phyloP scores from a whole-genome alignment of 2,329 filamentous ascomycete genomes.

The Pseudomassariella vexata region DNA sequence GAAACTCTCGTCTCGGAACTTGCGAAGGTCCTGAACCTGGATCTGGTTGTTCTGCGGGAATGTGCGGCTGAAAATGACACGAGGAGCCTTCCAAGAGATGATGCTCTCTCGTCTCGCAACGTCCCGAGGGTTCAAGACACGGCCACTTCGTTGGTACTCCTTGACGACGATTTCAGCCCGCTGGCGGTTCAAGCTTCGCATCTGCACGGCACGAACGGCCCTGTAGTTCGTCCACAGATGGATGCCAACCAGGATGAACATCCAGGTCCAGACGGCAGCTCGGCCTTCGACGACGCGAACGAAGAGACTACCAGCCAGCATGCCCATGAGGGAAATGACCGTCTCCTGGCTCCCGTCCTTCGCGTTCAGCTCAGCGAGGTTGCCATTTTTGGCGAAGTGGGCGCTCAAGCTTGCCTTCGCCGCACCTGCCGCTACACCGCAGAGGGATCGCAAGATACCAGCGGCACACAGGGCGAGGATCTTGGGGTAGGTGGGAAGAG shows the following conservation, averaged over 20 bases:
- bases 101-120: slow-evolving; percentile 62
- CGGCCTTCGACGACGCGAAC: slow-evolving; percentile 70
- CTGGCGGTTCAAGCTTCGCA: slow-evolving; percentile 81
- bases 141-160: slow-evolving; percentile 42
- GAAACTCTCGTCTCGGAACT: slow-evolving; percentile 50
- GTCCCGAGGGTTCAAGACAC: slow-evolving; percentile 57
- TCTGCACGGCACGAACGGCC: slow-evolving; percentile 77
- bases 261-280: slow-evolving; percentile 65
- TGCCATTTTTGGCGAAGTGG: slow-evolving; percentile 84
- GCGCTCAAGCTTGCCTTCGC: slow-evolving; percentile 87
- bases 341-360: slow-evolving; percentile 91
- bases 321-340: slow-evolving; percentile 80
- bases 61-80: slow-evolving; percentile 32
- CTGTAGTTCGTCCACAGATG: slow-evolving; percentile 83
- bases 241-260: slow-evolving; percentile 65
- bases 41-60: slow-evolving; percentile 14
- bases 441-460: slow-evolving; percentile 56
- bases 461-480: slow-evolving; percentile 43
- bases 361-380: slow-evolving; percentile 88
- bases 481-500: slow-evolving; percentile 52
- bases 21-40: slow-evolving; percentile 31
- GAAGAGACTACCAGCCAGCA: slow-evolving; percentile 77
- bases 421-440: slow-evolving; percentile 84
- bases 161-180: slow-evolving; percentile 74
- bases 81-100: slow-evolving; percentile 46